Evolutionary conservation across 768 basidiomycete species (phyloP).

Genomic region (Leccinum olivaceopallidum): DNA sequence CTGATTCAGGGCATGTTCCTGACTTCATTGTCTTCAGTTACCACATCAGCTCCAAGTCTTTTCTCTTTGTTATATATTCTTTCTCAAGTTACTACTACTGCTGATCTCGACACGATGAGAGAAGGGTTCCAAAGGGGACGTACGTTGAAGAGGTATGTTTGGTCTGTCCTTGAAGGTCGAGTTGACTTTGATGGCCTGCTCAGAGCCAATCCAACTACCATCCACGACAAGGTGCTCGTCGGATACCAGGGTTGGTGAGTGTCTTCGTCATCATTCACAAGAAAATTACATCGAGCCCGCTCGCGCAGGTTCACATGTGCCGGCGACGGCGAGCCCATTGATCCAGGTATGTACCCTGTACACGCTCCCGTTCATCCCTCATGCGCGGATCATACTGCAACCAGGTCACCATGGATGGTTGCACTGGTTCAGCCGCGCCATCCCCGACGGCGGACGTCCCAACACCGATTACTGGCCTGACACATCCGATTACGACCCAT

Average conservation of each 20-base stretch:
- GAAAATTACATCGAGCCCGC: neutral
- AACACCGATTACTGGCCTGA: conserved; percentile 84
- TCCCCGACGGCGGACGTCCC: conserved; percentile 67
- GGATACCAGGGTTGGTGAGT: conserved; percentile 87
- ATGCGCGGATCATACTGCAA: conserved; percentile 9
- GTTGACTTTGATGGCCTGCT: neutral
- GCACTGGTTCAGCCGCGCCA: conserved; percentile 77
- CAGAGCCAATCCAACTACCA: conserved; percentile 70
- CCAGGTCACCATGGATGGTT: conserved; percentile 81
- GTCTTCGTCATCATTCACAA: neutral
- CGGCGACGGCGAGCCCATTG: conserved; percentile 68
- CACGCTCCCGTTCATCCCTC: neutral
- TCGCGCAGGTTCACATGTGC: conserved; percentile 65
- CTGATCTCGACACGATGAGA: neutral
- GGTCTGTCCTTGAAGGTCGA: neutral
- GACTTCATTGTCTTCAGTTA: neutral
- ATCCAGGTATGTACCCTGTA: conserved; percentile 43
- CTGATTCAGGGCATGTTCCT: too few relatives aligned
- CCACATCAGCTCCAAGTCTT: neutral
- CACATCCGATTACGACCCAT: conserved; percentile 63
- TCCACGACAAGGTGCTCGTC: conserved; percentile 81
- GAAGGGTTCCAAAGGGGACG: neutral
- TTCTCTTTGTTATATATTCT: neutral
- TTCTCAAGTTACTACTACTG: too few relatives aligned
- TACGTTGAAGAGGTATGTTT: neutral